Evolutionary conservation across 768 basidiomycete species (phyloP), one percentile per base, ranked within the genome.

Genomic region (Leccinum disarticulatum): DNA sequence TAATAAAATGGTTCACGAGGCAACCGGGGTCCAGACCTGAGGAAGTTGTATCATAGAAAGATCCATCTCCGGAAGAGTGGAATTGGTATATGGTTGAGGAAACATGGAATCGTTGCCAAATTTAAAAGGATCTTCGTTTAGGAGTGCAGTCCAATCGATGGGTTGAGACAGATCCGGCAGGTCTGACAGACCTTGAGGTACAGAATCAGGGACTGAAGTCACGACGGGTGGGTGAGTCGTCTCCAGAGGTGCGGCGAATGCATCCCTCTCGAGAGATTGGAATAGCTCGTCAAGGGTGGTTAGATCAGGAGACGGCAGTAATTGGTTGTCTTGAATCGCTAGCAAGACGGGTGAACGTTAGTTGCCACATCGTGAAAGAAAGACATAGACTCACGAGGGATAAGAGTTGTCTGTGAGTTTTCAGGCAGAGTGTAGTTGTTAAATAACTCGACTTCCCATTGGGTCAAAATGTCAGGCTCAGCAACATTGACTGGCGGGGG

Each of bases 401-500:
- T 6, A 4, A 52, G 22, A 6, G 49, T 3, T 11, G 35, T 31
- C 25, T 57, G 43, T 30, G 25, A 6, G 13, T 62, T 46, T 36
- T 60, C 64, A 8, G 57, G 62, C 19, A 68, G 60, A 3, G 6
- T 52, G 1, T 76, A 70, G 0, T 70, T 57, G 7, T 66, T 63
- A 33, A 75, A 75, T 53, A 78, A 25, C 7, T 76, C 68, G 1
- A 80, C 68, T 38, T 79, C 71, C 52, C 76, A 60, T 0, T 58
- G 70, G 3, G 64, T n/a, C 0, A 64, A 67, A 1, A 58, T 50
- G n/a, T 77, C 73, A 3, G 69, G 65, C 14, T 68, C 63, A 0
- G 57, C 58, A 0, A 64, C 61, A 28, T 66, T 61, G 1, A 2
- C 48, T 27, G 48, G 48, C 13, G 48, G 48, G 6, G 48, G 48